A percentile compares a stretch with the other conserved stretches of the same genome.
Evolutionary conservation across 75 land plant genomes (phyloP).

Genomic region (Cupressus sempervirens): DNA sequence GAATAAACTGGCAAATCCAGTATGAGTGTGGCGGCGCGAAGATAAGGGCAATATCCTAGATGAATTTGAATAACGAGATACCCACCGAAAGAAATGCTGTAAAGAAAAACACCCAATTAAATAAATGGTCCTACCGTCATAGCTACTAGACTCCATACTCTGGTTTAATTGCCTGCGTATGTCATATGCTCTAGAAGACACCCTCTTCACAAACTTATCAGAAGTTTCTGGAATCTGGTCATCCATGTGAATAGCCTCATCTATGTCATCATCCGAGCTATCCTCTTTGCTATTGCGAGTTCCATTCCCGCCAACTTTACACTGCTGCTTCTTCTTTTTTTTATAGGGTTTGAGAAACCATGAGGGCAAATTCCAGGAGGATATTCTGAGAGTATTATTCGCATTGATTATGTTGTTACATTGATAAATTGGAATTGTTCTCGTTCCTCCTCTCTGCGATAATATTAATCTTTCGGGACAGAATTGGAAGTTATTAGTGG

Average conservation of each 20-base stretch:
- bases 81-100: too few relatives aligned
- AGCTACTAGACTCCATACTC: constrained; percentile 72
- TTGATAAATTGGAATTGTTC: neutral
- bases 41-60: neutral
- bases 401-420: neutral
- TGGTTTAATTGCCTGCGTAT: constrained; percentile 68
- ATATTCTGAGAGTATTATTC: neutral
- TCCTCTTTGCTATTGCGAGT: constrained; percentile 1
- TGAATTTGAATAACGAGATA: neutral
- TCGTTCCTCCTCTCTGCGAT: neutral
- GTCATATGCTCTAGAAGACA: constrained; percentile 82
- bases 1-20: too few relatives aligned
- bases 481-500: neutral
- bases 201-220: constrained; percentile 60
- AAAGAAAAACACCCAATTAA: too few relatives aligned
- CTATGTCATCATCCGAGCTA: constrained; percentile 34
- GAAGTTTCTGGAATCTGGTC: constrained; percentile 67
- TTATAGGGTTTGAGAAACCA: neutral
- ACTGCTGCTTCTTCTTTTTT: neutral
- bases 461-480: neutral
- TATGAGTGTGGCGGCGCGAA: too few relatives aligned
- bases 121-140: constrained; percentile 46
- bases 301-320: constrained; percentile 10
- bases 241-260: constrained; percentile 69
- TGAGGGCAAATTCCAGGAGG: neutral